Evolutionary conservation across 192 early-diverging fungal genomes (phyloP), one percentile per base, ranked within the genome.

Genomic region (Umbelopsis isabellina): DNA sequence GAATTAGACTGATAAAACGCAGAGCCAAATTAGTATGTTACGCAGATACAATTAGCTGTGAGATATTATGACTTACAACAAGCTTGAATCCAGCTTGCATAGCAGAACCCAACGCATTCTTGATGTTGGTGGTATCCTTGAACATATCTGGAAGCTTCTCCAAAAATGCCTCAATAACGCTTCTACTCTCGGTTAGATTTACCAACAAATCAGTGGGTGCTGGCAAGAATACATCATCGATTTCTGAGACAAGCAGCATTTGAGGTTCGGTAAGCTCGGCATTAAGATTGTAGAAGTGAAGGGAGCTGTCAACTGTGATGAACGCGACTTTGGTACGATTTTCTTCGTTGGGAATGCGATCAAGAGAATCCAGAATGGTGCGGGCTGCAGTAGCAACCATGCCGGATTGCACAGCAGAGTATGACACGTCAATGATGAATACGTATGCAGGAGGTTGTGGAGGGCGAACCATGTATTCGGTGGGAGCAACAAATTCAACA

Each of bases 381-480:
- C 89, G 84, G 7, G 91, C 89, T 23, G 94, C 92, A 7, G 86
- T 89, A 0, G 90, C 93, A 0, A 97, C 83, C 81, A 92, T 91
- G 9, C 93, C 91, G 11, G 89, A 90, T 80, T 95, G 91, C 2
- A 97, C 87, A 9, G 97, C 89, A n/a, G 90, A 83, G 75, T 89
- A 91, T 9, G 95, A 96, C 1, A 98, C 96, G 75, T 98, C 97
- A 67, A 98, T 93, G 20, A 98, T 80, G 81, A 98, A 97, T 53
- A 98, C 84, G 49, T 94, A 91, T 18, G 95, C 94, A 44, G 95
- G 91, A 22, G 97, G 95, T 82, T 97, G 95, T 49, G 97, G 97
- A n/a, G 97, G 97, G 3, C 97, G 91, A 25, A 92, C 91, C 96
- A 98, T 99, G 79, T 99, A 99, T 77, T 98, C 96, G 70, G 92